Conservation (phyloP, 2,329 filamentous ascomycete genomes). For the Hymenoscyphus salicellus region DNA sequence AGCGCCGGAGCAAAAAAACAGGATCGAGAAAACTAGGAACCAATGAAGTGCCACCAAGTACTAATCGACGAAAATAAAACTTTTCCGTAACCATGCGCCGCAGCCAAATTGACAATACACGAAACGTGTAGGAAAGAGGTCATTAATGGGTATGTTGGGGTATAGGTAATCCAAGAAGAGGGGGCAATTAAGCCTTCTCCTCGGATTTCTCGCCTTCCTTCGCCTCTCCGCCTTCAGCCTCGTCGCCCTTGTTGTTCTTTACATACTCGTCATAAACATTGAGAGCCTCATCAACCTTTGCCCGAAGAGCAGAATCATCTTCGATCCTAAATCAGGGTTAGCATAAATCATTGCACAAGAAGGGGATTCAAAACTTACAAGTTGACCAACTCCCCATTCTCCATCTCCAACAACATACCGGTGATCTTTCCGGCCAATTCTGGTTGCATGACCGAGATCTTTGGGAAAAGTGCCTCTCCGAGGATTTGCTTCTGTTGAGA, state of each 20-base stretch:
- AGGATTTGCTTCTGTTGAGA: constrained; percentile 97
- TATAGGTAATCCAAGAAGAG: constrained; percentile 24
- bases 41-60: constrained; percentile 27
- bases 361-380: constrained; percentile 66
- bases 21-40: constrained; percentile 19
- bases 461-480: constrained; percentile 96
- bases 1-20: constrained; percentile 14
- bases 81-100: constrained; percentile 33
- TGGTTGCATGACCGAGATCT: constrained; percentile 92
- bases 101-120: constrained; percentile 34
- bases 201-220: constrained; percentile 52
- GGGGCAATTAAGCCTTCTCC: constrained; percentile 50
- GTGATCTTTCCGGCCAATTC: constrained; percentile 99
- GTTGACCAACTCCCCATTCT: constrained; percentile 88
- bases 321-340: constrained; percentile 63
- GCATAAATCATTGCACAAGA: constrained; percentile 15
- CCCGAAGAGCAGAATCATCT: constrained; percentile 81
- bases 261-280: constrained; percentile 98
- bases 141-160: constrained; percentile 18
- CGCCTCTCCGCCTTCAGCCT: constrained; percentile 39
- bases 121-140: constrained; percentile 27
- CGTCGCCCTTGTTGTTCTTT: constrained; percentile 54
- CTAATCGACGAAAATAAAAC: constrained; percentile 30
- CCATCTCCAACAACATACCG: constrained; percentile 99
- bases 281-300: constrained; percentile 97